phyloP scores from a whole-genome alignment of 768 basidiomycete genomes.

The Rhodotorula babjevae region DNA sequence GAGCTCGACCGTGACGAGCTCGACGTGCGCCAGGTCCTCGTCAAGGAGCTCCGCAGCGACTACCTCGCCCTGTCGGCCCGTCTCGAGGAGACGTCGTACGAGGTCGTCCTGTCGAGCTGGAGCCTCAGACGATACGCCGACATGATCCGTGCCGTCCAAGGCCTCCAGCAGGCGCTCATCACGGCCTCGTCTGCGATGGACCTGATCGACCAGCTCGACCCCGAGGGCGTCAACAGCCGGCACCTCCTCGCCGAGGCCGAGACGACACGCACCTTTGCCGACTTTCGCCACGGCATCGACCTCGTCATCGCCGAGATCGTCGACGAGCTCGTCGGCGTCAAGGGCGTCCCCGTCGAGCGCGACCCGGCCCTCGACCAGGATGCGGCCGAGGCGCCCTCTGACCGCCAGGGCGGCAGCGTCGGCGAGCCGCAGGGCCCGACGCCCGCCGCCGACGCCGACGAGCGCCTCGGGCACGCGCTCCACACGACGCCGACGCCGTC shows the following conservation, averaged over 20 bases:
- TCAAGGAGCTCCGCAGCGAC: slow-evolving; percentile 33
- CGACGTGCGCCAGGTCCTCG: slow-evolving; percentile 34
- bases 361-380: background rate
- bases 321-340: slow-evolving; percentile 30
- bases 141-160: slow-evolving; percentile 30
- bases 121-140: slow-evolving; percentile 16
- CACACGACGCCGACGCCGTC: slow-evolving; percentile 16
- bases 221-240: slow-evolving; percentile 30
- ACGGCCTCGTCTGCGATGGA: slow-evolving; percentile 31
- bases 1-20: slow-evolving; percentile 27
- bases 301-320: slow-evolving; percentile 91
- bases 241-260: slow-evolving; percentile 61
- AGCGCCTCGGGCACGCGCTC: slow-evolving; percentile 4
- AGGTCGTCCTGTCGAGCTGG: slow-evolving; percentile 21
- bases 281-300: slow-evolving; percentile 89
- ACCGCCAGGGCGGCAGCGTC: background rate
- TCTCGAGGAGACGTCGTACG: slow-evolving; percentile 29
- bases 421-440: background rate
- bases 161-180: slow-evolving; percentile 37
- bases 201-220: slow-evolving; percentile 35
- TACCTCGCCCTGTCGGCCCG: slow-evolving; percentile 26
- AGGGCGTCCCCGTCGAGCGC: background rate
- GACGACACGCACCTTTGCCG: slow-evolving; percentile 54
- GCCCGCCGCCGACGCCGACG: background rate
- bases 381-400: background rate